Base-by-base conservation (phyloP, 176 grass and related monocot genomes). In the Dendrocalamus sinicus region DNA sequence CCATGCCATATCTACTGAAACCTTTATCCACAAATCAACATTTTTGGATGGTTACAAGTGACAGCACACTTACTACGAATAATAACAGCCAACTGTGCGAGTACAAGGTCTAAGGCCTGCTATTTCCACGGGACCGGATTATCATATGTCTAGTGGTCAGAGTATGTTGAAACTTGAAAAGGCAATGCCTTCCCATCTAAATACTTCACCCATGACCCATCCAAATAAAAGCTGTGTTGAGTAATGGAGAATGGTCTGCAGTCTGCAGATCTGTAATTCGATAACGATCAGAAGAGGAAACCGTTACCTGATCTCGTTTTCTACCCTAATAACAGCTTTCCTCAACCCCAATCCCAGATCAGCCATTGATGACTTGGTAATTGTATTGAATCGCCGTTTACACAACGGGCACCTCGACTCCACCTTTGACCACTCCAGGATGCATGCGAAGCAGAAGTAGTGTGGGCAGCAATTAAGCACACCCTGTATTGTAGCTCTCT, bases 381-480 rank as follows among this genome's bases (percentile, higher is more conserved):
- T 87, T 20, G 88, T 91, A 32, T 72, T 87, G 71, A 95, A 95
- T 67, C 93, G 80, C 23, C 91, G 83, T 78, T 92, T 95, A 81
- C 93, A 95, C 61, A 95, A 77, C 4, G 93, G 93, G 76, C 93
- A 95, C 52, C 86, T 78, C 0, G 91, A 92, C 83, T 95, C 93
- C 71, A 95, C 93, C 75, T 92, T 95, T 14, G 93, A 95, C 93
- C 93, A 95, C 78, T 92, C 93, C 23, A 95, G 79, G 65, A 95
- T 91, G 79, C 93, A 95, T 6, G 83, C 86, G 20, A 92, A 92
- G 84, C 91, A 95, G 80, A 95, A 95, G 75, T 91, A 95, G 88
- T 95, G 93, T 15, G 93, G 61, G 77, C 93, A 95, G 66, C 91
- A 95, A 77, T 95, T 90, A 76, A 95, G 76, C 70, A 92, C 64